These are phyloP conservation scores for Aquanectria penicillioides DNA, from an alignment of 2,329 filamentous ascomycete species.

Conservation along the genomic window DNA sequence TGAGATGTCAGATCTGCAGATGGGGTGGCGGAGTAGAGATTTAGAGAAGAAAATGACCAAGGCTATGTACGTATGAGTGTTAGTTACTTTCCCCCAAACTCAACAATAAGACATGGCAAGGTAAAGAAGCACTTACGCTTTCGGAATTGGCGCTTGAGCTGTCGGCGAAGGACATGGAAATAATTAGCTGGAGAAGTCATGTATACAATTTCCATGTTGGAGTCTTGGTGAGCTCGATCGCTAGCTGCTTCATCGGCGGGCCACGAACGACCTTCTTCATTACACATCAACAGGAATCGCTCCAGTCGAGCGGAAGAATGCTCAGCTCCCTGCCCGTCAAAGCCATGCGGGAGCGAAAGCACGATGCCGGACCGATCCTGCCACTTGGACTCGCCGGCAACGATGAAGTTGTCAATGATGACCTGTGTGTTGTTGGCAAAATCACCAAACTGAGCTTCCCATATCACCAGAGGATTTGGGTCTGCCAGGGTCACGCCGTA, in stretches of 20 bases:
- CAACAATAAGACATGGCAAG: not conserved
- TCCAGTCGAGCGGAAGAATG: constrained; percentile 97
- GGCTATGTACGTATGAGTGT: constrained; percentile 61
- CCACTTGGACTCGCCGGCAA: constrained; percentile 97
- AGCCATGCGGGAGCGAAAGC: constrained; percentile 95
- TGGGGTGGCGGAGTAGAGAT: constrained; percentile 89
- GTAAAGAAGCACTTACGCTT: constrained; percentile 77
- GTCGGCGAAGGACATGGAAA: constrained; percentile 94
- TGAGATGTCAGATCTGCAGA: constrained; percentile 86
- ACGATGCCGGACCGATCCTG: constrained; percentile 95
- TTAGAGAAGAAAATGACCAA: constrained; percentile 98
- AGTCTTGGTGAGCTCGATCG: constrained; percentile 96
- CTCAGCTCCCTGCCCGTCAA: constrained; percentile 97
- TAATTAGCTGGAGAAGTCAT: constrained; percentile 93
- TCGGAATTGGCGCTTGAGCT: constrained; percentile 98
- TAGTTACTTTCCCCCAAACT: not conserved
- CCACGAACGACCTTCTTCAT: constrained; percentile 94
- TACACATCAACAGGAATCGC: constrained; percentile 94
- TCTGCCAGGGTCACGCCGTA: constrained; percentile 98
- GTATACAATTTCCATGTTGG: constrained; percentile 97
- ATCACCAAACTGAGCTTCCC: constrained; percentile 99
- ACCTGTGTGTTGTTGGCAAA: constrained; percentile 99
- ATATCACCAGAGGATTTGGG: constrained; percentile 95
- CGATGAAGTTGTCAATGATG: constrained; percentile 98
- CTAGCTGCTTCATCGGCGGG: constrained; percentile 83